Percentiles rank a stretch among this genome's conserved stretches.
Evolutionary conservation across 495 filamentous ascomycete species (phyloP).

Genomic region (Cenococcum geophilum): DNA sequence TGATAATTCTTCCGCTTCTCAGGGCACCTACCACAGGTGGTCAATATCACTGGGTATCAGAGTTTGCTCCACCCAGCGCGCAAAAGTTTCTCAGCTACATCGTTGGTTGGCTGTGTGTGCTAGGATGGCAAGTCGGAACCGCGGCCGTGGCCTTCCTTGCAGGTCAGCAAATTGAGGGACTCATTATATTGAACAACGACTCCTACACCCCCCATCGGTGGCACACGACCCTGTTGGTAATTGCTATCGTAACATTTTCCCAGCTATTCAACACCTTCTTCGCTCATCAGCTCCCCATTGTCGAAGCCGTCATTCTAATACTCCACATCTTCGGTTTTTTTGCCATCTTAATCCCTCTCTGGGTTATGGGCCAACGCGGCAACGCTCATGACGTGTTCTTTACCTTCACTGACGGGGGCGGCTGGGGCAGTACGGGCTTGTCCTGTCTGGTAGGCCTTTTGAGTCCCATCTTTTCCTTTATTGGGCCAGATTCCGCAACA

Average conservation of each 20-base stretch:
- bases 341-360: conserved; percentile 54
- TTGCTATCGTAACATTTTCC: conserved; percentile 43
- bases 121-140: conserved; percentile 55
- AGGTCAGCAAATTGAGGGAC: conserved; percentile 44
- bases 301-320: conserved; percentile 54
- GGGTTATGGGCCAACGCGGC: conserved; percentile 47
- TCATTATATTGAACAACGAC: conserved; percentile 19
- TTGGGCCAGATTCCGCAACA: conserved; percentile 33
- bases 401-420: conserved; percentile 43
- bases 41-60: conserved; percentile 38
- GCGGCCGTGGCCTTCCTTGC: conserved; percentile 51
- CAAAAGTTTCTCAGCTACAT: conserved; percentile 38
- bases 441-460: conserved; percentile 53
- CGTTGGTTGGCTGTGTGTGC: conserved; percentile 51
- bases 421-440: conserved; percentile 49
- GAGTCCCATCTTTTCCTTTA: conserved; percentile 44
- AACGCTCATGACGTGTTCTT: conserved; percentile 47
- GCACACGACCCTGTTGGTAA: conserved; percentile 18
- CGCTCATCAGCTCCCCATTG: conserved; percentile 47
- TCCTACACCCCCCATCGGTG: conserved; percentile 17
- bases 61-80: conserved; percentile 31
- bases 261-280: conserved; percentile 53
- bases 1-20: not conserved
- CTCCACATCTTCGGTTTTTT: conserved; percentile 59
- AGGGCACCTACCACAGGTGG: conserved; percentile 29